Percentiles rank a stretch among this genome's conserved stretches.
These are phyloP conservation scores for Stromatinia cepivora DNA, from an alignment of 2,329 filamentous ascomycete genomes.

Conservation along the genomic window DNA sequence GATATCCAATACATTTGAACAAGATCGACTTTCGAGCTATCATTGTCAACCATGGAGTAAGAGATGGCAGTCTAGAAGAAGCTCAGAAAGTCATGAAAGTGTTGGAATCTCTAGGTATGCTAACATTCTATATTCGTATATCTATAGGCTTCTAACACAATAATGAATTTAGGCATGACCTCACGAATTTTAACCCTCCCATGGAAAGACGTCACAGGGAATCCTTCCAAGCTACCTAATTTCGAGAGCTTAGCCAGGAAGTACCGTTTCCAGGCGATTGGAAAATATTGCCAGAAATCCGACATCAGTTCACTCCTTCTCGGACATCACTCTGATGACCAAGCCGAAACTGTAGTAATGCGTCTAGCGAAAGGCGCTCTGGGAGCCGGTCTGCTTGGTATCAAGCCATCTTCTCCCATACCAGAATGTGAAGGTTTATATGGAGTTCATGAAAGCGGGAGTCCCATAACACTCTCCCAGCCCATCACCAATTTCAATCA, in stretches of 20 bases:
- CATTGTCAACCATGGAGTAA: conserved; percentile 59
- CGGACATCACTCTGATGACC: conserved; percentile 88
- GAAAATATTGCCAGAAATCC: conserved; percentile 54
- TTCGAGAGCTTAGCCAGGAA: conserved; percentile 77
- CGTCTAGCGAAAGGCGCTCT: conserved; percentile 67
- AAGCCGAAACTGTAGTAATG: conserved; percentile 86
- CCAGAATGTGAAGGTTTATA: conserved; percentile 80
- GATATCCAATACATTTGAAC: conserved; percentile 3
- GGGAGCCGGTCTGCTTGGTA: conserved; percentile 71
- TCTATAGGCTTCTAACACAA: neutral
- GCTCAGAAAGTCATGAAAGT: conserved; percentile 49
- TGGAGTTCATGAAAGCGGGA: conserved; percentile 67
- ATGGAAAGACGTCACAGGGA: conserved; percentile 50
- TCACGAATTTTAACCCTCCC: conserved; percentile 43
- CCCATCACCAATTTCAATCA: neutral
- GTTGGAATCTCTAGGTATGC: conserved; percentile 33
- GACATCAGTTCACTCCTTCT: conserved; percentile 65
- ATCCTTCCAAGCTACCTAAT: conserved; percentile 54
- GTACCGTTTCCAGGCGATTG: conserved; percentile 72
- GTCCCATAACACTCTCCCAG: conserved; percentile 6
- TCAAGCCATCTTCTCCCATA: conserved; percentile 64
- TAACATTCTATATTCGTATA: neutral
- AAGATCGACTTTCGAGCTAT: conserved; percentile 46
- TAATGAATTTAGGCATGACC: conserved; percentile 33
- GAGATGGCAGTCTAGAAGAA: conserved; percentile 54